Evolutionary conservation across 805 yeast genomes (phyloP).

Genomic region (Starmerella ratchasimensis): DNA sequence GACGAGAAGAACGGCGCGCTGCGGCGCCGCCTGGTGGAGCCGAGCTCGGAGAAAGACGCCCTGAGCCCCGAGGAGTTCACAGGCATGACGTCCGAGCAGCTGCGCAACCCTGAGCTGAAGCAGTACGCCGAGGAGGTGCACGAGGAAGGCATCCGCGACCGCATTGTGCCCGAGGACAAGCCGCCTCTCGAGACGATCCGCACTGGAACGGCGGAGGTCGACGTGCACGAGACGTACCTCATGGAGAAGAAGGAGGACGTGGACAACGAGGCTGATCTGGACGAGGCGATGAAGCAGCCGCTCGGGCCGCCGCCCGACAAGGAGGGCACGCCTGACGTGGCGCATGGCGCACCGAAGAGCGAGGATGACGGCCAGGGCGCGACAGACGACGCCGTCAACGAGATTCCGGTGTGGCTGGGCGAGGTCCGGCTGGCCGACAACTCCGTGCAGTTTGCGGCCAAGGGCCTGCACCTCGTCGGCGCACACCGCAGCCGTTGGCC

Average conservation of each 20-base stretch:
- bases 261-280: conserved; percentile 5
- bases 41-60: too few relatives aligned
- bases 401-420: conserved; percentile 9
- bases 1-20: conserved; percentile 44
- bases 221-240: conserved; percentile 67
- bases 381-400: background rate
- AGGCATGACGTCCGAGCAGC: conserved; percentile 54
- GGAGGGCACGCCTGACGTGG: background rate
- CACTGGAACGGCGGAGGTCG: conserved; percentile 53
- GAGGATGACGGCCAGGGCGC: background rate
- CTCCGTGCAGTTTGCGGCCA: conserved; percentile 1
- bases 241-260: conserved; percentile 44
- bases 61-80: conserved; percentile 48
- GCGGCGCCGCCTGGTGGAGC: conserved; percentile 44
- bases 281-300: conserved; percentile 7
- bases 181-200: conserved; percentile 33
- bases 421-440: conserved; percentile 18
- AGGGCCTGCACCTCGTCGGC: conserved; percentile 14
- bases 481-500: conserved; percentile 17
- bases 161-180: conserved; percentile 44
- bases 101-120: conserved; percentile 62
- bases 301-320: conserved; percentile 17
- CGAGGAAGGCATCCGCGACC: conserved; percentile 51
- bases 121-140: conserved; percentile 58
- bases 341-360: background rate